phyloP scores from a whole-genome alignment of 257 asterid species.

The Solanum clarkiae region DNA sequence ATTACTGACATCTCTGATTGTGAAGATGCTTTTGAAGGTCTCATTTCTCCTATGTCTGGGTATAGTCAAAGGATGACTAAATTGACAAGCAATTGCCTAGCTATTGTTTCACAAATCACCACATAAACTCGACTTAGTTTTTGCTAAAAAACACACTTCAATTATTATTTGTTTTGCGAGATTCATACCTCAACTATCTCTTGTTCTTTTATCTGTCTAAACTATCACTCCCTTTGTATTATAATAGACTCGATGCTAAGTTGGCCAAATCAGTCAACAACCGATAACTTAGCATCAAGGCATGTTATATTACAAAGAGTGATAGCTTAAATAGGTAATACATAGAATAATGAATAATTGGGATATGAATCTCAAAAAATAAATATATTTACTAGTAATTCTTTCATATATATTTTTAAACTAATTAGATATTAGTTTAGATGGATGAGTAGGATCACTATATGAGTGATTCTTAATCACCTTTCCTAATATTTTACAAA shows the following conservation, averaged over 20 bases:
- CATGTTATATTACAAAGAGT: neutral
- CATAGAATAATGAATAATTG: neutral
- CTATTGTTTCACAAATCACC: constrained; percentile 3
- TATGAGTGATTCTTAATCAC: neutral
- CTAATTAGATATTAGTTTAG: neutral
- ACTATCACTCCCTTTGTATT: neutral
- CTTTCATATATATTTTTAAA: neutral
- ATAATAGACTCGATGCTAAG: neutral
- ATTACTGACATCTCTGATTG: constrained; percentile 11
- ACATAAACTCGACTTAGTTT: neutral
- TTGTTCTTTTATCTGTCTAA: neutral
- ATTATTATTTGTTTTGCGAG: neutral
- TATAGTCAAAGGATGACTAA: constrained; percentile 6
- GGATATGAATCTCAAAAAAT: neutral
- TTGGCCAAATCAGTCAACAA: neutral
- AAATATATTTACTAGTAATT: neutral
- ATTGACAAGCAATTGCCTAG: constrained; percentile 14
- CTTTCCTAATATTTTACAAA: neutral
- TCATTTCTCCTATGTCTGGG: neutral
- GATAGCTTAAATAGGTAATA: neutral
- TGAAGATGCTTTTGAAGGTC: neutral
- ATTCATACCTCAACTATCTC: neutral
- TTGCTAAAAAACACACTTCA: neutral
- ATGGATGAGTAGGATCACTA: neutral
- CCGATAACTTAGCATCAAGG: neutral